phyloP scores from a whole-genome alignment of 257 asterid species.

The Ligustrum vulgare region DNA sequence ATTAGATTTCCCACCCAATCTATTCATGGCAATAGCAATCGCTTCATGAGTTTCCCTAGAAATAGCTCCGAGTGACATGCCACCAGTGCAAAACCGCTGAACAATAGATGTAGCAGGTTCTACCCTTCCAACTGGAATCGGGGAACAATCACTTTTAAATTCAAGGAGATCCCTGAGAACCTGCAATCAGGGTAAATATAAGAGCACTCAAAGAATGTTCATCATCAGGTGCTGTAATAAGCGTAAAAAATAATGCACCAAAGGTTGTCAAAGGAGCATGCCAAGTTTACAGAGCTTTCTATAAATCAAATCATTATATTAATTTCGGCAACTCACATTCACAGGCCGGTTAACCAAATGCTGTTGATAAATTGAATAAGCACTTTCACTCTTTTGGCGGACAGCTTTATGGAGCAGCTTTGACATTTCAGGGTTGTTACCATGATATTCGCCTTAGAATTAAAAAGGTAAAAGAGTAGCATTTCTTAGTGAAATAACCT shows the following conservation, averaged over 20 bases:
- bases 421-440: constrained; percentile 99
- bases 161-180: constrained; percentile 97
- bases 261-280: neutral
- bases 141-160: constrained; percentile 76
- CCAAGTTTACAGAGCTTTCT: neutral
- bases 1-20: constrained; percentile 95
- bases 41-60: constrained; percentile 99
- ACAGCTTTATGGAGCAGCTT: constrained; percentile 99
- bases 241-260: neutral
- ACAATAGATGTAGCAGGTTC: constrained; percentile 92
- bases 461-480: constrained; percentile 25
- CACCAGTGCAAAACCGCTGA: constrained; percentile 96
- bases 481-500: neutral
- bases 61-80: constrained; percentile 99
- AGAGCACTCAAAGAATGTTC: constrained; percentile 4
- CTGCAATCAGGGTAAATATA: constrained; percentile 43
- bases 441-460: constrained; percentile 86
- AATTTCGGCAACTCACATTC: constrained; percentile 59
- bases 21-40: constrained; percentile 97
- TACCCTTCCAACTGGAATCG: constrained; percentile 94
- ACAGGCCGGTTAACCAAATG: constrained; percentile 96
- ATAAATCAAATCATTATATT: neutral
- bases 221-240: neutral
- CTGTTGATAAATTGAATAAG: constrained; percentile 91
- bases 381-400: constrained; percentile 83